Evolutionary conservation across 1,284 basidiomycete genomes (phyloP).

Genomic region (Tylopilus sp.): DNA sequence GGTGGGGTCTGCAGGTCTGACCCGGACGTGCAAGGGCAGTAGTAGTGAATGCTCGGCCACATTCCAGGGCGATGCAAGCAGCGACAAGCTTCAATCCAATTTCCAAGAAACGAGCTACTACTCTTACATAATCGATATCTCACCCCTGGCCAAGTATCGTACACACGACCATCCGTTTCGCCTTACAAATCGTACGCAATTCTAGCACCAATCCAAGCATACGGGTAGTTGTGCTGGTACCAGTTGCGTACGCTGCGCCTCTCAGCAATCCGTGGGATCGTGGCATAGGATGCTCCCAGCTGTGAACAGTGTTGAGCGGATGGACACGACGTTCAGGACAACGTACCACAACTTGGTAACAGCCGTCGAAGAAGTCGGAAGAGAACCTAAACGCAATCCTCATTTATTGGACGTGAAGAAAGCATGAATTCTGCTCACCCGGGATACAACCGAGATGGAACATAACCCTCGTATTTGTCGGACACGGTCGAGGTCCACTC

Average conservation of each 20-base stretch:
- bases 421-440: conserved; percentile 44
- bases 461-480: conserved; percentile 72
- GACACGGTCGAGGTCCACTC: conserved; percentile 92
- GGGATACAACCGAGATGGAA: conserved; percentile 75
- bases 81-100: too few species aligned
- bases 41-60: conserved; percentile 52
- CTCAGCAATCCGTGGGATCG: conserved; percentile 77
- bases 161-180: conserved; percentile 37
- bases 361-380: conserved; percentile 85
- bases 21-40: conserved; percentile 62
- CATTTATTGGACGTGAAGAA: background rate
- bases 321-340: background rate
- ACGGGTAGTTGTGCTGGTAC: conserved; percentile 78
- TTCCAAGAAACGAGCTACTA: background rate
- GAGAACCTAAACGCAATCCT: conserved; percentile 57
- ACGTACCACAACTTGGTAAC: conserved; percentile 79
- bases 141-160: too few species aligned
- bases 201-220: conserved; percentile 67
- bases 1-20: conserved; percentile 59
- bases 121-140: conserved; percentile 19
- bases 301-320: conserved; percentile 32
- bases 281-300: conserved; percentile 90
- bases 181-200: conserved; percentile 63
- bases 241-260: conserved; percentile 79
- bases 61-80: conserved; percentile 5